Evolutionary conservation across 352 stramenopile genomes (phyloP), one percentile per base, ranked within the genome.

Genomic region (Phytophthora rubi): DNA sequence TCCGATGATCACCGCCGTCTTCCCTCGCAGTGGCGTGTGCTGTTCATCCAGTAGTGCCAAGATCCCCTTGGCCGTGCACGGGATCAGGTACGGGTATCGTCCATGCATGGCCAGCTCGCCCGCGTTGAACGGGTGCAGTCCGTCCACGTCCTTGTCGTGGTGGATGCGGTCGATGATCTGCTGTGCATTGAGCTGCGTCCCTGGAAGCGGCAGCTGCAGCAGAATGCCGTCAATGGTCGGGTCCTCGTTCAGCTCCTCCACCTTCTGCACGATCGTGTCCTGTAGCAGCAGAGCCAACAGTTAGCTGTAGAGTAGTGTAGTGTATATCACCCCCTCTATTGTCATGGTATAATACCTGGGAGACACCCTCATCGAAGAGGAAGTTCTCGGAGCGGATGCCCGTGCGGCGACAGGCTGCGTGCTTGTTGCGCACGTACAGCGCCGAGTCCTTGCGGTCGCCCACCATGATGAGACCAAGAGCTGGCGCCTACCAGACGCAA

Each of bases 351-450:
- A 8, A 9, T 72, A 95, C 89, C 78, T 96, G 80, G 6, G 69
- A 77, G 4, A 86, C 83, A 44, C 56, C 53, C 35, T 91, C 83
- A 0, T 92, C 65, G 26, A 97, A 91, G 12, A 96, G 67, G 53
- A 91, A 91, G 65, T 98, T 92, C 66, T 98, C 91, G 3, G 90
- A 97, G 1, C 77, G 71, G 65, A 99, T 98, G 44, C 97, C 98
- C 3, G 95, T 86, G 76, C 98, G 93, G 39, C 85, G 85, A 58
- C 97, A 99, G 18, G 98, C 98, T 56, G 96, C 95, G 71, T 98
- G 96, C 82, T 99, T 99, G 81, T 98, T 99, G 49, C 97, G 90
- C 37, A 99, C 98, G 76, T 99, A 99, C 26, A 98, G 94, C 18
- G 88, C 87, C 54, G 96, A 99, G 76, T 99, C 98, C 59, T 92